Conservation (phyloP, 2,329 filamentous ascomycete species). For the Fonsecaea erecta region DNA sequence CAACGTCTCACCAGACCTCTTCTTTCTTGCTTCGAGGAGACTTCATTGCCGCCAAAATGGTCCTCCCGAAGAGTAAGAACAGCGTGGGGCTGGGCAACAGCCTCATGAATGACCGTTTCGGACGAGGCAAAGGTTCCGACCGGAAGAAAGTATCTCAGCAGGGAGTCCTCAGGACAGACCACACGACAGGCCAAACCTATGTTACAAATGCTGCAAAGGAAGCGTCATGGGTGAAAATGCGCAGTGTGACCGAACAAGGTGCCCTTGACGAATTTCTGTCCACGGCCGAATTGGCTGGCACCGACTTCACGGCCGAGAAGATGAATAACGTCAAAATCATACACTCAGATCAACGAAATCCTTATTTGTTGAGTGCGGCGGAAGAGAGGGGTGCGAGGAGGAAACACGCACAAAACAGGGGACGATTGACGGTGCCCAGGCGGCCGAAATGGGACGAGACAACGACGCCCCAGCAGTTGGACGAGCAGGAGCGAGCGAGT, state of each 20-base stretch:
- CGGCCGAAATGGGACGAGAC: constrained; percentile 84
- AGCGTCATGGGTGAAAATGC: constrained; percentile 98
- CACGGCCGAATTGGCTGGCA: constrained; percentile 95
- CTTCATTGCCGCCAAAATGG: constrained; percentile 57
- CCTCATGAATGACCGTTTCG: constrained; percentile 98
- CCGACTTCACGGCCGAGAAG: constrained; percentile 98
- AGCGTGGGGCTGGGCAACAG: constrained; percentile 92
- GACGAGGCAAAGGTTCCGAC: constrained; percentile 84
- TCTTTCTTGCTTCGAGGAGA: neutral
- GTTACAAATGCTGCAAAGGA: constrained; percentile 89
- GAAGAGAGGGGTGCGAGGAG: constrained; percentile 79
- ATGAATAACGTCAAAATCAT: constrained; percentile 99
- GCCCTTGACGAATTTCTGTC: constrained; percentile 95
- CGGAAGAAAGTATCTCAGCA: constrained; percentile 72
- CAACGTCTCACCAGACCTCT: neutral
- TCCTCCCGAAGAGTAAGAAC: constrained; percentile 91
- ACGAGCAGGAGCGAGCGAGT: constrained; percentile 75
- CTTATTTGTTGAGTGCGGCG: constrained; percentile 81
- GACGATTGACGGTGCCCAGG: constrained; percentile 82
- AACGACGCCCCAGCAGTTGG: constrained; percentile 83
- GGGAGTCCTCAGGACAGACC: constrained; percentile 68
- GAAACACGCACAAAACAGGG: constrained; percentile 82
- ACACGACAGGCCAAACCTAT: constrained; percentile 83
- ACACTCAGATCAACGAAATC: constrained; percentile 93
- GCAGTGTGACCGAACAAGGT: constrained; percentile 95